These are phyloP conservation scores for Panicum virgatum DNA, from an alignment of 202 grass and related monocot genomes.

Conservation along the genomic window DNA sequence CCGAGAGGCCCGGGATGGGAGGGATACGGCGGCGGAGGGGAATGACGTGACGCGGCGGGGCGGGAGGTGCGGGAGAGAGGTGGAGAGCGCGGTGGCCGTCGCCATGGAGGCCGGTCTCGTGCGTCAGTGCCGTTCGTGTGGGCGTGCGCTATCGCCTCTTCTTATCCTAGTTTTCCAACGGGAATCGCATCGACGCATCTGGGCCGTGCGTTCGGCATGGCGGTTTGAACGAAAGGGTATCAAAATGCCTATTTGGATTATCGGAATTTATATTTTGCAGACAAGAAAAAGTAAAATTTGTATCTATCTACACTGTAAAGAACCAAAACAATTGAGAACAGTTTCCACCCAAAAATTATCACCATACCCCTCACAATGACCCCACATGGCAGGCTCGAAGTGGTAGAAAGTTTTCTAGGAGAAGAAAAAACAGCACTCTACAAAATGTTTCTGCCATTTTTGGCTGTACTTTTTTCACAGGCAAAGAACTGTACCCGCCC, in stretches of 20 bases:
- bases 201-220: not conserved
- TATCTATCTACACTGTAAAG: no score
- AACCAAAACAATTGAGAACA: no score
- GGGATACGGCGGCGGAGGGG: constrained; percentile 12
- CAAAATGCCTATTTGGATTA: not conserved
- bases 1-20: not conserved
- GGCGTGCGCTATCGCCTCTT: constrained; percentile 41
- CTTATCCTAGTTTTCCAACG: constrained; percentile 45
- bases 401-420: no score
- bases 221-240: constrained; percentile 25
- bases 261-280: no score
- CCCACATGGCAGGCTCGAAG: no score
- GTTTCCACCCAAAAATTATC: no score
- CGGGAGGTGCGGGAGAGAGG: constrained; percentile 42
- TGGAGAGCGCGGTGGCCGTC: constrained; percentile 55
- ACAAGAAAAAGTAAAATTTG: no score
- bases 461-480: no score
- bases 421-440: no score
- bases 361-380: no score
- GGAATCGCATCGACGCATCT: constrained; percentile 39
- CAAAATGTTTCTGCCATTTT: no score
- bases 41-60: constrained; percentile 23
- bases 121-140: not conserved
- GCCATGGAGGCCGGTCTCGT: constrained; percentile 44
- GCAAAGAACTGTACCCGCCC: no score